A percentile compares a stretch with the other conserved stretches of the same genome.
Conservation (phyloP, 495 filamentous ascomycete genomes). For the Hypoxylon lienhwacheense region DNA sequence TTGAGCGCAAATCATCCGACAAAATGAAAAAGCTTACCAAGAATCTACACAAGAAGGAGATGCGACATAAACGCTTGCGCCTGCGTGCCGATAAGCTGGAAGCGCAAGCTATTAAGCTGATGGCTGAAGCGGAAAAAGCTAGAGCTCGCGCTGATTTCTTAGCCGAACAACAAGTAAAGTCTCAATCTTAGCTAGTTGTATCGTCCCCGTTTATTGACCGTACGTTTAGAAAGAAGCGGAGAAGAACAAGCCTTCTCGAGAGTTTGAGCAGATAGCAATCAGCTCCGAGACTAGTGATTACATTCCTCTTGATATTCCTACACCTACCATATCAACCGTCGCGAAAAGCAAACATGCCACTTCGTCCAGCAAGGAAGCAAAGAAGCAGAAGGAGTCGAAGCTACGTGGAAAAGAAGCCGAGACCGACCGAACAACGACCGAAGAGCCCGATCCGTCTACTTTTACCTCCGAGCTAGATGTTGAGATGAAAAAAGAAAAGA, state of each 20-base stretch:
- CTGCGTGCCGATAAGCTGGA: conserved; percentile 33
- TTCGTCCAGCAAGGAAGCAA: conserved; percentile 8
- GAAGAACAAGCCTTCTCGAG: conserved; percentile 27
- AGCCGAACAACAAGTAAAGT: conserved; percentile 20
- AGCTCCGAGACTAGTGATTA: conserved; percentile 25
- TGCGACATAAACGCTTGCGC: conserved; percentile 33
- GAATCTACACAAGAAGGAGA: conserved; percentile 36
- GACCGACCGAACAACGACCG: conserved; percentile 4
- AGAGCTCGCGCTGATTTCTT: conserved; percentile 27
- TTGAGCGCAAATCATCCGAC: conserved; percentile 31
- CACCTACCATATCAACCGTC: not conserved
- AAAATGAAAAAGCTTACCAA: conserved; percentile 35
- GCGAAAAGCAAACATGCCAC: not conserved
- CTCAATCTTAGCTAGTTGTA: not conserved
- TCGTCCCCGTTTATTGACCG: conserved; percentile 1
- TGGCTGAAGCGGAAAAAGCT: conserved; percentile 33
- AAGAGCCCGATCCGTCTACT: not conserved
- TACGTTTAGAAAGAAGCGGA: conserved; percentile 24
- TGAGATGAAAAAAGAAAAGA: conserved; percentile 27
- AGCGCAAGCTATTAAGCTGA: conserved; percentile 26
- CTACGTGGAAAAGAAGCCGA: not conserved
- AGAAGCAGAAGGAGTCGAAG: conserved; percentile 12
- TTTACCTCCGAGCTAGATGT: not conserved
- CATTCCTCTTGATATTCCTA: conserved; percentile 22
- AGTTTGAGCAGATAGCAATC: conserved; percentile 20